Evolutionary conservation across 768 basidiomycete genomes (phyloP).

Genomic region (Russula olivacea): DNA sequence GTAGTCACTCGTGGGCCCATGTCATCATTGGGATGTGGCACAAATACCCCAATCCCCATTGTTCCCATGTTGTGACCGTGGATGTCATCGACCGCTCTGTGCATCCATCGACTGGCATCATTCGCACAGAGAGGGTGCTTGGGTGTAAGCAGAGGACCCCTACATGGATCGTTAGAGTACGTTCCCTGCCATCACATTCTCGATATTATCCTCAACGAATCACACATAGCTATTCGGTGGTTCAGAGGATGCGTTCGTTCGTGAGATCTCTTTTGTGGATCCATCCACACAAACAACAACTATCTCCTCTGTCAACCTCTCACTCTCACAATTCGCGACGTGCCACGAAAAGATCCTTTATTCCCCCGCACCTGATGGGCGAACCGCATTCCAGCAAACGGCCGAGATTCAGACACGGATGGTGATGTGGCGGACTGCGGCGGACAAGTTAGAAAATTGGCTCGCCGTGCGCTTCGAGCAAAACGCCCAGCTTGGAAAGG

Average conservation of each 20-base stretch:
- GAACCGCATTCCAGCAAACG: conserved; percentile 80
- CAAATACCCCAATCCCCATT: conserved; percentile 93
- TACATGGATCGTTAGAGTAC: conserved; percentile 86
- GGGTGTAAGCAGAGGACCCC: conserved; percentile 93
- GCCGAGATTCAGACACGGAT: conserved; percentile 85
- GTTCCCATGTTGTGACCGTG: conserved; percentile 80
- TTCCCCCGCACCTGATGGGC: conserved; percentile 53
- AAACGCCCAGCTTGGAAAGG: conserved; percentile 84
- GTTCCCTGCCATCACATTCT: conserved; percentile 26
- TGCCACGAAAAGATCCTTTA: conserved; percentile 91
- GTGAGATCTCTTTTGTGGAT: conserved; percentile 91
- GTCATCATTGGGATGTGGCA: conserved; percentile 92
- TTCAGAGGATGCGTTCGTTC: conserved; percentile 89
- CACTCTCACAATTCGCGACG: conserved; percentile 89
- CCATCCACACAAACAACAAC: conserved; percentile 74
- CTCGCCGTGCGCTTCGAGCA: conserved; percentile 85
- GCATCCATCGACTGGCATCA: conserved; percentile 77
- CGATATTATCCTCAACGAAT: conserved; percentile 2
- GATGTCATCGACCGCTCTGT: conserved; percentile 83
- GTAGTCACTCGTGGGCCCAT: conserved; percentile 84
- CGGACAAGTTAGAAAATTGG: conserved; percentile 80
- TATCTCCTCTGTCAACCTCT: conserved; percentile 89
- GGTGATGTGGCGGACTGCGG: conserved; percentile 73
- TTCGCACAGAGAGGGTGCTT: conserved; percentile 84
- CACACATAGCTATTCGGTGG: conserved; percentile 73